Percentiles rank a stretch among this genome's conserved stretches.
Conservation (phyloP, 331 rosid genomes). For the Pyracantha coccinea region DNA sequence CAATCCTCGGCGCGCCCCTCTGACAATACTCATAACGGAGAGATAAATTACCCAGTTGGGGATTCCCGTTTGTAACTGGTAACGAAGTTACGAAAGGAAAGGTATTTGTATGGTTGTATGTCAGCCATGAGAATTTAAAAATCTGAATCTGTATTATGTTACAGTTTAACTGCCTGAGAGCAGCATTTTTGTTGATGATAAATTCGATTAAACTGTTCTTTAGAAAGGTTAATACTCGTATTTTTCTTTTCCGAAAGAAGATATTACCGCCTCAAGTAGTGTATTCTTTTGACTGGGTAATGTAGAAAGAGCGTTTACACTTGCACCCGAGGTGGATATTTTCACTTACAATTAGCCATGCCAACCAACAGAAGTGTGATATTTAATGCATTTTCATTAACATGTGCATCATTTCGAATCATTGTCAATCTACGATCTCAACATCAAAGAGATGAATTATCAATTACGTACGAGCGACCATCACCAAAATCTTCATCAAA, state of each 20-base stretch:
- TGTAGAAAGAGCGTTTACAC: neutral
- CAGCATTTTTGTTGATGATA: neutral
- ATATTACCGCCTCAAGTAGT: neutral
- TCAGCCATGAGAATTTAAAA: too few relatives aligned
- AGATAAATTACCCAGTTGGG: too few relatives aligned
- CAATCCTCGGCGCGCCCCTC: neutral
- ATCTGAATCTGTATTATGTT: too few relatives aligned
- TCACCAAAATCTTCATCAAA: neutral
- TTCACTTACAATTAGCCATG: neutral
- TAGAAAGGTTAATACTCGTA: too few relatives aligned
- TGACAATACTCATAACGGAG: neutral
- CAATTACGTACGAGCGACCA: neutral
- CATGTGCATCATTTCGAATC: neutral
- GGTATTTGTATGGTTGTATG: too few relatives aligned
- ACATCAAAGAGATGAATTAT: neutral
- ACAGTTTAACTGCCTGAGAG: too few relatives aligned
- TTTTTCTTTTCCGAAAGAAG: too few relatives aligned
- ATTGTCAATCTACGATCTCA: neutral
- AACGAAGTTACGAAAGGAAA: too few relatives aligned
- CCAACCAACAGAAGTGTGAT: neutral
- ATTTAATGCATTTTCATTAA: neutral
- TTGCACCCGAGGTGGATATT: too few relatives aligned
- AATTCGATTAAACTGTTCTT: neutral
- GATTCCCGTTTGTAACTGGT: too few relatives aligned
- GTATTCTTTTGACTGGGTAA: neutral